Base-by-base conservation (phyloP, 805 yeast species). In the Teunomyces cretensis region DNA sequence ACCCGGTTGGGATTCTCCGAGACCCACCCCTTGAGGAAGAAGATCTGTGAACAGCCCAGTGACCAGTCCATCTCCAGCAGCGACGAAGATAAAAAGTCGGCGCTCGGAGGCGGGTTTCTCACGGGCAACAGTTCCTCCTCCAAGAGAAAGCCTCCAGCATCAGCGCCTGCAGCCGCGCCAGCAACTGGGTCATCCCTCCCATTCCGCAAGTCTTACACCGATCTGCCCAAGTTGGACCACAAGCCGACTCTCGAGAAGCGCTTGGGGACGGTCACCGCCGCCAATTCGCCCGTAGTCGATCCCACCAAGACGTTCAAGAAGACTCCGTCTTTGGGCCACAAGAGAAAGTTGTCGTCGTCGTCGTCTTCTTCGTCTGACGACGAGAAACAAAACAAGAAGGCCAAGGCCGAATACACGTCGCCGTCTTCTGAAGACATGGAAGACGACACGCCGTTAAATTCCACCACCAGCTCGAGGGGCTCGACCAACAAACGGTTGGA, bases 1-100 rank as follows among this genome's bases (percentile, higher is more conserved):
- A 70, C 72, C 17, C 50, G 77, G 33, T 53, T 70, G 33, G 77
- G 76, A 16, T 72, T 57, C 46, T 68, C 65, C 57, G 74, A 67
- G 32, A 68, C 75, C 8, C 76, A 72, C 49, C 76, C 77, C 6
- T 56, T 71, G 41, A 53, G 77, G 32, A 64, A 55, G 44, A 68
- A 66, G 46, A 58, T 72, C 42, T 42, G 51, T 39, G 46, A 45
- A 9, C 44, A n/a, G n/a, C n/a, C n/a, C n/a, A n/a, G n/a, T n/a
- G n/a, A n/a, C n/a, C n/a, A n/a, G n/a, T n/a, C n/a, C n/a, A n/a
- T n/a, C n/a, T n/a, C 33, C 9, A 67, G 59, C 54, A 59, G 26
- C 30, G 46, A 38, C 15, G 58, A 19, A 72, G 72, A 50, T 51
- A 63, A 39, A 61, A 58, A 9, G 38, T 44, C 44, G 58, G 69